These are phyloP conservation scores for Hymenoscyphus occultus DNA, from an alignment of 2,329 filamentous ascomycete genomes.

Conservation along the genomic window DNA sequence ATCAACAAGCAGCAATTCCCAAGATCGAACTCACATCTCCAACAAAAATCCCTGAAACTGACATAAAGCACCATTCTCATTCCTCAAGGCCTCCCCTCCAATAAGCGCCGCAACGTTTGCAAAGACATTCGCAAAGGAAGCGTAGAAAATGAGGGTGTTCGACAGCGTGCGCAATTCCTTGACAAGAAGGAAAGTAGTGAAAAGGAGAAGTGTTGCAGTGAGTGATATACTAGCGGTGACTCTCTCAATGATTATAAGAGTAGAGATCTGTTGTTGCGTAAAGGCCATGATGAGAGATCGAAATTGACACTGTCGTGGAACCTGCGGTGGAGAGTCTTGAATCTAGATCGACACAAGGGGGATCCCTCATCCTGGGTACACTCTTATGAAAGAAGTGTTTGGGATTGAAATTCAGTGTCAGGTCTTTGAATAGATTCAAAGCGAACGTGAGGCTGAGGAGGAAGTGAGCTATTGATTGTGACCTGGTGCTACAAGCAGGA, in stretches of 20 bases:
- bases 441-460: neutral
- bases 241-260: slow-evolving; percentile 63
- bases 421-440: neutral
- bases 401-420: neutral
- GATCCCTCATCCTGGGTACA: neutral
- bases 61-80: slow-evolving; percentile 41
- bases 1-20: neutral
- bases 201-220: slow-evolving; percentile 66
- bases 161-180: slow-evolving; percentile 75
- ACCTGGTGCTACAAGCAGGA: too few relatives aligned
- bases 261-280: slow-evolving; percentile 42
- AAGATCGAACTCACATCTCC: slow-evolving; percentile 54
- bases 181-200: slow-evolving; percentile 66
- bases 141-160: slow-evolving; percentile 63
- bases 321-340: neutral
- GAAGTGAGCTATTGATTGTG: too few relatives aligned
- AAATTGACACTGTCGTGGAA: neutral
- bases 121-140: slow-evolving; percentile 58
- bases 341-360: neutral
- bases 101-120: slow-evolving; percentile 57
- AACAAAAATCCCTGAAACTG: slow-evolving; percentile 79
- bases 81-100: slow-evolving; percentile 43
- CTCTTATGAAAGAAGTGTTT: neutral
- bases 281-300: slow-evolving; percentile 15
- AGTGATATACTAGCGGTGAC: slow-evolving; percentile 69